These are phyloP conservation scores for Lavandula angustifolia DNA, from an alignment of 257 asterid genomes.

Conservation along the genomic window DNA sequence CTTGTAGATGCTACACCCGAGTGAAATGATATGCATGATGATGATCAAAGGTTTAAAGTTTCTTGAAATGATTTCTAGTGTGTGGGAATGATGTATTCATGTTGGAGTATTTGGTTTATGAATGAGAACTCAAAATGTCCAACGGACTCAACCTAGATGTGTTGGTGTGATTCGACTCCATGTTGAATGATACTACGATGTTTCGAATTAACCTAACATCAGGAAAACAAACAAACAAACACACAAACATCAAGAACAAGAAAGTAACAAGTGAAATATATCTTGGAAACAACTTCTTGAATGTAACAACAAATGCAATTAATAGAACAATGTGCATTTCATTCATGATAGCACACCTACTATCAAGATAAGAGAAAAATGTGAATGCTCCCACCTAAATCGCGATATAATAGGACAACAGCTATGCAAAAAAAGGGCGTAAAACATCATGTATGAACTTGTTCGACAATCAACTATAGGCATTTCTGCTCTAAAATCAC, in stretches of 20 bases:
- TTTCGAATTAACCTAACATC: not conserved
- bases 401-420: not conserved
- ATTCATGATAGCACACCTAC: constrained; percentile 21
- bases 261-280: constrained; percentile 1
- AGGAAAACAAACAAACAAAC: not conserved
- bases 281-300: not conserved
- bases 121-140: too few species aligned
- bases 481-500: constrained; percentile 17
- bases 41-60: too few species aligned
- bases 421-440: not conserved
- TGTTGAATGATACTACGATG: not conserved
- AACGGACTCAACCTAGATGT: not conserved
- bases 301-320: not conserved
- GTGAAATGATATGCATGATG: not conserved
- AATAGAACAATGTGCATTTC: not conserved
- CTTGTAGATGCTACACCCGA: not conserved
- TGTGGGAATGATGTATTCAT: too few species aligned
- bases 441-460: constrained; percentile 25
- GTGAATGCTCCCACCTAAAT: constrained; percentile 14
- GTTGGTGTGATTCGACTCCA: not conserved
- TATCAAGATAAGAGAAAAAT: not conserved
- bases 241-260: not conserved
- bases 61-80: too few species aligned
- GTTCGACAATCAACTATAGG: constrained; percentile 7
- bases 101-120: too few species aligned